Evolutionary conservation across 1,284 basidiomycete species (phyloP), one percentile per base, ranked within the genome.

Genomic region (Afroboletus lepidellus): DNA sequence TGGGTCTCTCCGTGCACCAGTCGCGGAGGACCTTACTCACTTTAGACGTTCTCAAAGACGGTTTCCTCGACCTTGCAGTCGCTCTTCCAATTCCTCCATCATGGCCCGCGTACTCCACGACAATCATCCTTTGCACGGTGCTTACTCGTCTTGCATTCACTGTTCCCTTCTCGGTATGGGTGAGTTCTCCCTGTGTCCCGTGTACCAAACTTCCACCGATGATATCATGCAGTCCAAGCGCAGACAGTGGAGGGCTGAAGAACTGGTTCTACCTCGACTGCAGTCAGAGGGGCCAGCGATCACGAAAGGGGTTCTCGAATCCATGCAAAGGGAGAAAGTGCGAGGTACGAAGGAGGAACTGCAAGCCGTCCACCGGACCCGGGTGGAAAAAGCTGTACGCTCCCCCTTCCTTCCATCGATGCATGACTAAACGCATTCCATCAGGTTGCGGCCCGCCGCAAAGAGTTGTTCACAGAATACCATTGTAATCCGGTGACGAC

Each of bases 91-190:
- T 82, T 57, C 86, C 89, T 27, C 72, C 80, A 2, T 77, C 77
- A 13, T 74, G 83, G 59, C 87, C 89, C 1, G 71, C 81, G 0
- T 92, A 92, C 69, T 81, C 91, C 1, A 77, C 83, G 1, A 86
- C 89, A 3, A 91, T 95, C 56, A 85, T 94, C 39, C 65, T 91
- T 4, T 74, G 85, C 51, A 90, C 92, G 2, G 68, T 92, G 41
- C 62, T 80, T 13, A 76, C 85, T 30, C 83, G 93, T 58, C 71
- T 86, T 8, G 72, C 75, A 0, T 66, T 84, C 44, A 84, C 91
- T 1, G 75, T 93, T 6, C 93, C 92, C 18, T 76, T 90, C 55
- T 83, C 87, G 55, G 65, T 92, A 69, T 94, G 92, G 92, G 91
- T 93, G 59, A 59, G 82, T 69, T 27, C 20, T 34, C 51, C 29